phyloP scores from a whole-genome alignment of 306 rosid genomes.

The Hippophae tibetana region DNA sequence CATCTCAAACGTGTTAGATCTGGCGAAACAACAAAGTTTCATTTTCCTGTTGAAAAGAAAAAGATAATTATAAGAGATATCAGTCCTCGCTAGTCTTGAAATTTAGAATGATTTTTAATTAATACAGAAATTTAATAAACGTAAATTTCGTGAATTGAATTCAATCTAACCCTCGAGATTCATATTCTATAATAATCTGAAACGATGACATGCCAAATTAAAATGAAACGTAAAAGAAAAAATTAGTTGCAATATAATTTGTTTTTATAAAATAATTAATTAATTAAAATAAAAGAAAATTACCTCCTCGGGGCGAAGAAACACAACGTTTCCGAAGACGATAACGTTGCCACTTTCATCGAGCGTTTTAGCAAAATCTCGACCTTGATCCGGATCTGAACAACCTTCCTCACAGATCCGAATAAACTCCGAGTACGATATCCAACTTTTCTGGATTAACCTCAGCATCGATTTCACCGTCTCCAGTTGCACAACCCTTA shows the following conservation, averaged over 20 bases:
- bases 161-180: constrained; percentile 18
- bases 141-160: constrained; percentile 8
- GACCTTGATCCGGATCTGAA: constrained; percentile 40
- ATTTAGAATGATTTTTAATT: not conserved
- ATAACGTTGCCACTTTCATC: constrained; percentile 67
- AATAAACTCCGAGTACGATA: constrained; percentile 44
- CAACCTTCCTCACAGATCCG: constrained; percentile 50
- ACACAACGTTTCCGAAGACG: constrained; percentile 58
- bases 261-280: not conserved
- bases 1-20: constrained; percentile 48
- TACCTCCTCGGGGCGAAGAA: constrained; percentile 77
- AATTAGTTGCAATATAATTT: not conserved
- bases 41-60: constrained; percentile 36
- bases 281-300: not conserved
- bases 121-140: not conserved
- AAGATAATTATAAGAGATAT: constrained; percentile 32
- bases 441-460: constrained; percentile 29
- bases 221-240: constrained; percentile 13
- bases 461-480: constrained; percentile 50
- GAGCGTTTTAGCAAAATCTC: constrained; percentile 44
- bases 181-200: constrained; percentile 24
- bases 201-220: not conserved
- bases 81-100: constrained; percentile 40
- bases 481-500: constrained; percentile 53
- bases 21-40: constrained; percentile 62